Evolutionary conservation across 352 stramenopile species (phyloP).

Genomic region (Peronospora destructor): DNA sequence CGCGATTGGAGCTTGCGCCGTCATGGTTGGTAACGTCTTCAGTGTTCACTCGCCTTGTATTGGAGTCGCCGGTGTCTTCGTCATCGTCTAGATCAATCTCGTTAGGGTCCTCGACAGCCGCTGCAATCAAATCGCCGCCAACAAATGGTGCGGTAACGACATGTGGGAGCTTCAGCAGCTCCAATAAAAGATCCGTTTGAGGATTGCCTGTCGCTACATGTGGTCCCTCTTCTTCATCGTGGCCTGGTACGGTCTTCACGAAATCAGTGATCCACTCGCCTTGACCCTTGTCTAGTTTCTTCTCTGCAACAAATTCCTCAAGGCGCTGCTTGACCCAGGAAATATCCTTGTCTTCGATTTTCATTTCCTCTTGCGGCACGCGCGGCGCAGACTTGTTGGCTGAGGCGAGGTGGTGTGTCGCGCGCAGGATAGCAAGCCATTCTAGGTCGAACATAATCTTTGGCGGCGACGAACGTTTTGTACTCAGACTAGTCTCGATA

Average conservation of each 20-base stretch:
- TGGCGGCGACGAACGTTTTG: constrained; percentile 13
- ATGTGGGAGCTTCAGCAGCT: constrained; percentile 90
- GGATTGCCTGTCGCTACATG: constrained; percentile 79
- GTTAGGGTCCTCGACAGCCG: constrained; percentile 40
- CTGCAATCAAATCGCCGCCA: constrained; percentile 3
- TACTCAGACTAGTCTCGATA: background rate
- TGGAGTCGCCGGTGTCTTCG: constrained; percentile 22
- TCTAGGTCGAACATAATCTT: constrained; percentile 91
- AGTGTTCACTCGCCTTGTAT: constrained; percentile 15
- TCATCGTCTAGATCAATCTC: constrained; percentile 53
- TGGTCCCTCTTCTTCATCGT: constrained; percentile 38
- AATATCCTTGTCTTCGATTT: constrained; percentile 72
- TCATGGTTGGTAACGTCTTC: constrained; percentile 5
- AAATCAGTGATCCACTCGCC: constrained; percentile 78
- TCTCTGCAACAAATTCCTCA: constrained; percentile 43
- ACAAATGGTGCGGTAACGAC: constrained; percentile 90
- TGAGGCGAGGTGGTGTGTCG: constrained; percentile 87
- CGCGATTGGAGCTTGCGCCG: constrained; percentile 1
- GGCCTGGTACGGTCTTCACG: constrained; percentile 59
- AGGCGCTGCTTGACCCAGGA: constrained; percentile 57
- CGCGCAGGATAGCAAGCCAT: constrained; percentile 91
- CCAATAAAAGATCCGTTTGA: constrained; percentile 92
- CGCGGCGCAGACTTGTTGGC: constrained; percentile 51
- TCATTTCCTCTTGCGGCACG: constrained; percentile 67
- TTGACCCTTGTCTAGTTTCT: constrained; percentile 40